A percentile compares a stretch with the other conserved stretches of the same genome.
Conservation (phyloP, 495 filamentous ascomycete species). For the Venustampulla echinocandica region DNA sequence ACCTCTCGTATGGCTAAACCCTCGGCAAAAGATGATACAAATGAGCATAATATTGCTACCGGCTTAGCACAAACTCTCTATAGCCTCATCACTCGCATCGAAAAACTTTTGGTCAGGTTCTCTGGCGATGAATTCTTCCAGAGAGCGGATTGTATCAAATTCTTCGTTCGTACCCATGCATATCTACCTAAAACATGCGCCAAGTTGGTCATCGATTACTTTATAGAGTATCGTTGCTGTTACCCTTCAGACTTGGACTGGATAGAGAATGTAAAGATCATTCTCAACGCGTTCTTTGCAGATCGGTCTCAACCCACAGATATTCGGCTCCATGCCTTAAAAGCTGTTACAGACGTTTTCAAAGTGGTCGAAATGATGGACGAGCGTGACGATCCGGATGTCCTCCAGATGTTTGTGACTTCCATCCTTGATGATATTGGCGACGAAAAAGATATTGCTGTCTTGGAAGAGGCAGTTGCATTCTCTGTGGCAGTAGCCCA, state of each 20-base stretch:
- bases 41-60: slow-evolving; percentile 12
- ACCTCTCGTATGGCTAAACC: slow-evolving; percentile 7
- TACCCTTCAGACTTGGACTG: slow-evolving; percentile 63
- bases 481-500: slow-evolving; percentile 43
- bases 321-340: slow-evolving; percentile 59
- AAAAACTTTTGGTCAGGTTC: slow-evolving; percentile 28
- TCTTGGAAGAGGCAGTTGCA: slow-evolving; percentile 41
- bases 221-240: slow-evolving; percentile 53
- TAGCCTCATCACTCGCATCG: slow-evolving; percentile 30
- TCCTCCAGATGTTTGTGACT: slow-evolving; percentile 32
- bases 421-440: slow-evolving; percentile 41
- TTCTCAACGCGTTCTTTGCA: slow-evolving; percentile 59
- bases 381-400: slow-evolving; percentile 38
- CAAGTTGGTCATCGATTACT: slow-evolving; percentile 48
- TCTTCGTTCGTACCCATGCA: slow-evolving; percentile 53
- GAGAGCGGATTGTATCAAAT: slow-evolving; percentile 54
- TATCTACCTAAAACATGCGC: slow-evolving; percentile 52
- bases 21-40: slow-evolving; percentile 9
- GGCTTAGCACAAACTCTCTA: slow-evolving; percentile 19
- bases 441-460: slow-evolving; percentile 42
- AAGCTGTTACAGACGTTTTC: slow-evolving; percentile 60
- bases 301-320: slow-evolving; percentile 52
- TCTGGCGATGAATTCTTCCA: slow-evolving; percentile 40
- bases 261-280: slow-evolving; percentile 50
- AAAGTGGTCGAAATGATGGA: slow-evolving; percentile 47